These are phyloP conservation scores for Erodium moschatum DNA, from an alignment of 441 rosid genomes.

Conservation along the genomic window DNA sequence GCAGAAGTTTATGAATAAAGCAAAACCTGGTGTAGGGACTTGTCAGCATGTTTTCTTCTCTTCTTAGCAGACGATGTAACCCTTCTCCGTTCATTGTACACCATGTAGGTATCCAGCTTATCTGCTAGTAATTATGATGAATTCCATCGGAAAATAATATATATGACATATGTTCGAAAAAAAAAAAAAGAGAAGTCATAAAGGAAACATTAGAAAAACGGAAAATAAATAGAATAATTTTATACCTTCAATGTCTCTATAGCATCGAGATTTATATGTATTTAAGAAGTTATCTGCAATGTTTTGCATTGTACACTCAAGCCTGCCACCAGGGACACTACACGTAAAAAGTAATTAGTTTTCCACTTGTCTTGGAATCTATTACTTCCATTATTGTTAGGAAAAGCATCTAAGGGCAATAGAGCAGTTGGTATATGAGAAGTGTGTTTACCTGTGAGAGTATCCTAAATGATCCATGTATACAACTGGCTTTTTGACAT, in stretches of 20 bases:
- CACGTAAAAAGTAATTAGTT: slow-evolving; percentile 18
- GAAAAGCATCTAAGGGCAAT: neutral
- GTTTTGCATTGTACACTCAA: slow-evolving; percentile 97
- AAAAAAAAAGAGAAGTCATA: too few relatives aligned
- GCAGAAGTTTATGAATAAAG: slow-evolving; percentile 21
- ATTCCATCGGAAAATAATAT: neutral
- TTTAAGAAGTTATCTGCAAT: slow-evolving; percentile 77
- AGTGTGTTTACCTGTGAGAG: slow-evolving; percentile 46
- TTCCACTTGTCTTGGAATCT: neutral
- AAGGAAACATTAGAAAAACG: neutral
- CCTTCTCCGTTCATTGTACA: slow-evolving; percentile 70
- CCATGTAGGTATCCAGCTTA: slow-evolving; percentile 65
- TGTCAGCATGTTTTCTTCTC: slow-evolving; percentile 55
- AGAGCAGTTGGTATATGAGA: neutral
- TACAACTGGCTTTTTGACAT: slow-evolving; percentile 56
- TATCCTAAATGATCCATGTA: slow-evolving; percentile 58
- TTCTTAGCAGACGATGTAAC: slow-evolving; percentile 92
- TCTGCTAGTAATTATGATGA: slow-evolving; percentile 30
- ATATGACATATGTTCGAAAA: neutral
- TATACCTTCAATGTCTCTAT: slow-evolving; percentile 62
- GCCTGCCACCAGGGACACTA: slow-evolving; percentile 80
- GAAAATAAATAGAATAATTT: slow-evolving; percentile 10
- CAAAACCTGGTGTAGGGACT: slow-evolving; percentile 72
- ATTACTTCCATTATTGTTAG: neutral
- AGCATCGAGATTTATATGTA: slow-evolving; percentile 52